phyloP scores from a whole-genome alignment of 768 basidiomycete species.

The Kondoa malvinella region DNA sequence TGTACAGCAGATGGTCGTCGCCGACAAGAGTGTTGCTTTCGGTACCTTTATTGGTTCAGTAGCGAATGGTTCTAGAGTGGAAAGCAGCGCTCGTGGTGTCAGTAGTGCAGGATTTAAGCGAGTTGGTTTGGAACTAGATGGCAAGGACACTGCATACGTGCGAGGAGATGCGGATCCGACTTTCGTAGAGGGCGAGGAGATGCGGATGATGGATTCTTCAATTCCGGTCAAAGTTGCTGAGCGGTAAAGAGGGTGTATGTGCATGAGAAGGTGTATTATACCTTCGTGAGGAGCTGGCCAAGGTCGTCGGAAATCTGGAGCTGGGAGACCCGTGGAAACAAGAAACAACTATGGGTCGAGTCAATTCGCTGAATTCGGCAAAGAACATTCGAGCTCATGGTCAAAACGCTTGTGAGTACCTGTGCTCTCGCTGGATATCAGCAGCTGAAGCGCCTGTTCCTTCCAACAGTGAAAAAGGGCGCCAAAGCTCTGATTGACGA shows the following conservation, averaged over 20 bases:
- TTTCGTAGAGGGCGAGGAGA: slow-evolving; percentile 68
- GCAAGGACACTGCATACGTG: slow-evolving; percentile 96
- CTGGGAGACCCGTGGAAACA: slow-evolving; percentile 67
- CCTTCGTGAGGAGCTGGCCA: slow-evolving; percentile 54
- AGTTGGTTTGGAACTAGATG: slow-evolving; percentile 46
- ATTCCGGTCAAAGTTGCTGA: slow-evolving; percentile 95
- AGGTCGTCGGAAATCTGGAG: slow-evolving; percentile 63
- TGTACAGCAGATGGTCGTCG: slow-evolving; percentile 44
- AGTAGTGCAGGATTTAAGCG: slow-evolving; percentile 52
- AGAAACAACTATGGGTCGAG: slow-evolving; percentile 73
- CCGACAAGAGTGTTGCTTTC: slow-evolving; percentile 55
- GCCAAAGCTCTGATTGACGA: slow-evolving; percentile 56
- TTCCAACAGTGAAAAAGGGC: slow-evolving; percentile 60
- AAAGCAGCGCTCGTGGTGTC: slow-evolving; percentile 44
- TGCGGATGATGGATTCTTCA: slow-evolving; percentile 90
- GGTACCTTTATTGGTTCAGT: slow-evolving; percentile 87
- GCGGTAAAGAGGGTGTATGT: slow-evolving; percentile 93
- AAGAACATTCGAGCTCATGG: slow-evolving; percentile 71
- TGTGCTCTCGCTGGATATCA: not conserved
- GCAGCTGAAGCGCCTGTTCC: not conserved
- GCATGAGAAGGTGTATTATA: slow-evolving; percentile 62
- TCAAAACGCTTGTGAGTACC: slow-evolving; percentile 51
- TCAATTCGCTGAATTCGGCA: slow-evolving; percentile 74
- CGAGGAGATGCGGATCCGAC: slow-evolving; percentile 47
- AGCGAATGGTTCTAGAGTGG: slow-evolving; percentile 53